Percentiles rank a stretch among this genome's conserved stretches.
These are phyloP conservation scores for Helotiales sp. DNA, from an alignment of 2,329 filamentous ascomycete species.

Conservation along the genomic window DNA sequence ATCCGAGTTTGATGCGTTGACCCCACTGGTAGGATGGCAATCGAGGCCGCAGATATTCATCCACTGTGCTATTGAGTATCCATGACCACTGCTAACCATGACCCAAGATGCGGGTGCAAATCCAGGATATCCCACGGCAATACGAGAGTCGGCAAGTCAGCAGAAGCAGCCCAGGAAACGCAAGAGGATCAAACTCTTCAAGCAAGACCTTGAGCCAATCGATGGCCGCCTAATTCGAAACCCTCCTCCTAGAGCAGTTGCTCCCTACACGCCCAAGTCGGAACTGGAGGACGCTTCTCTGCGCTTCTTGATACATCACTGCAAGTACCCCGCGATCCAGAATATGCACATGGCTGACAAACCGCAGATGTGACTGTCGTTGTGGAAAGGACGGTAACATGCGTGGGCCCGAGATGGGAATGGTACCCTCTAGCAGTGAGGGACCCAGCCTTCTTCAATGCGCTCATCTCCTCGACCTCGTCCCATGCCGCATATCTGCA, in stretches of 20 bases:
- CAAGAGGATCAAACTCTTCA: constrained; percentile 7
- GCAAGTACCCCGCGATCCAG: constrained; percentile 16
- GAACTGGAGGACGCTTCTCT: constrained; percentile 28
- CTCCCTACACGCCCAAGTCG: constrained; percentile 24
- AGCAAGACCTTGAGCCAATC: background rate
- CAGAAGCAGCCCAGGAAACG: constrained; percentile 10
- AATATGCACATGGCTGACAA: constrained; percentile 24
- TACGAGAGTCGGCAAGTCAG: background rate
- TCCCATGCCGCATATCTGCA: constrained; percentile 32
- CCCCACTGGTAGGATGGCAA: background rate
- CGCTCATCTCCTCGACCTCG: constrained; percentile 29
- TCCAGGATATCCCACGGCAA: constrained; percentile 9
- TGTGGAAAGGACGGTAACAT: constrained; percentile 23
- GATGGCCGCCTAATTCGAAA: constrained; percentile 14
- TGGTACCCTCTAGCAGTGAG: constrained; percentile 35
- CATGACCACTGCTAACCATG: constrained; percentile 6
- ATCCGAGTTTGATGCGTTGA: constrained; percentile 7
- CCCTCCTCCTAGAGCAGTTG: constrained; percentile 26
- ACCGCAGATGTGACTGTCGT: constrained; percentile 32
- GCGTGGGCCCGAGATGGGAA: constrained; percentile 32
- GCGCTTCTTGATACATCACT: constrained; percentile 34
- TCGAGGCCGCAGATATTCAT: background rate
- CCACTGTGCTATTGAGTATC: constrained; percentile 8
- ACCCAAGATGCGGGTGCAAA: background rate
- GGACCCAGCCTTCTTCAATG: constrained; percentile 36